A percentile compares a stretch with the other conserved stretches of the same genome.
These are phyloP conservation scores for Tubosaeta sp. DNA, from an alignment of 768 basidiomycete species.

Conservation along the genomic window DNA sequence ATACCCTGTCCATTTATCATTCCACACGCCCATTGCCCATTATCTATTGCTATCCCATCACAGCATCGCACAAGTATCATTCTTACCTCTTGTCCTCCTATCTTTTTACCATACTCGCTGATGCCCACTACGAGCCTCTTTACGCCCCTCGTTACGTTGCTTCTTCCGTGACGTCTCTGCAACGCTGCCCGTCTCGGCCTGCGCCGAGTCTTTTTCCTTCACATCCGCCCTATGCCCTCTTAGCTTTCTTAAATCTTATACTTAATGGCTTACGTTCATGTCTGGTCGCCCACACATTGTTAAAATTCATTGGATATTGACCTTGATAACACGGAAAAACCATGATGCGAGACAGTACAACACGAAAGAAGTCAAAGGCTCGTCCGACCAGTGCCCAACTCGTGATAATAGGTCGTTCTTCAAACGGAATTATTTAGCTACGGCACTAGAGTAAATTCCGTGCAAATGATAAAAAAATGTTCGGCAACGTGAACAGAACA, in stretches of 20 bases:
- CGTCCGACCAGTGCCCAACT: too few species aligned
- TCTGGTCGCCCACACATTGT: not conserved
- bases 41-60: slow-evolving; percentile 34
- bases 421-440: not conserved
- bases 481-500: not conserved
- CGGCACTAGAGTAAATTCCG: not conserved
- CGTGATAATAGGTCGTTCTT: not conserved
- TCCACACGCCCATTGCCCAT: slow-evolving; percentile 26
- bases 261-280: slow-evolving; percentile 13
- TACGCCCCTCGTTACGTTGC: slow-evolving; percentile 14
- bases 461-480: not conserved
- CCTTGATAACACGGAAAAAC: not conserved
- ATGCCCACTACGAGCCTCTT: slow-evolving; percentile 11
- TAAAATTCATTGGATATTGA: not conserved
- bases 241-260: slow-evolving; percentile 12
- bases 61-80: slow-evolving; percentile 11
- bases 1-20: slow-evolving; percentile 11
- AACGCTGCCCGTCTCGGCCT: slow-evolving; percentile 5
- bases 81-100: not conserved
- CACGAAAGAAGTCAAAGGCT: too few species aligned
- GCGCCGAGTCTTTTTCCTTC: slow-evolving; percentile 3
- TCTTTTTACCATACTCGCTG: slow-evolving; percentile 1
- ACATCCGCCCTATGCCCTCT: not conserved
- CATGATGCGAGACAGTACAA: too few species aligned
- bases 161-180: slow-evolving; percentile 13